Base-by-base conservation (phyloP, 2,329 filamentous ascomycete species). In the Beauveria medogensis region DNA sequence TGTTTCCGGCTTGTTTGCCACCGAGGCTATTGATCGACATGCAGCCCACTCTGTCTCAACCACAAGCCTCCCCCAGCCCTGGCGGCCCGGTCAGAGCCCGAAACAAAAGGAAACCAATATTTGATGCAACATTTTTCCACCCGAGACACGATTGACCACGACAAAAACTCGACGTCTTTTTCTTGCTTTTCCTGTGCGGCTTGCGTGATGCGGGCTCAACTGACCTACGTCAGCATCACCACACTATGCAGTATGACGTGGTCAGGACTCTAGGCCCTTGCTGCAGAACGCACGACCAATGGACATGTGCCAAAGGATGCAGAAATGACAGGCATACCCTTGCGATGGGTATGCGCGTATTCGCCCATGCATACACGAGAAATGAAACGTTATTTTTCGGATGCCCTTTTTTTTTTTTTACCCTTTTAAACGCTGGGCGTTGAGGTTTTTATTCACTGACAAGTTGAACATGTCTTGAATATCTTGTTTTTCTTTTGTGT, bases 221-320 rank as follows among this genome's bases (percentile, higher is more conserved):
- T 9, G 16, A 26, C 44, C 14, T 26, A 48, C 48, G 44, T 18
- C 55, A 58, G 46, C 55, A 20, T 40, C 40, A 41, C 18, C 18
- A 20, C 20, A 34, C 18, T 20, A 58, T 58, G 55, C 46, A 58
- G 20, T 16, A 58, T 58, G 55, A 58, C 55, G 55, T 58, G 55
- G 55, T 51, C 20, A 50, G 20, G 20, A 28, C 53, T 16, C 24
- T 14, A 14, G 34, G 10, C 30, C 55, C 34, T 57, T n/a, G 44
- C 30, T 48, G 55, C 44, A 41, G 55, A 18, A 16, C 28, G 12
- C 34, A 37, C 34, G 34, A 37, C 34, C 34, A 37, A 37, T 37
- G 34, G 12, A 34, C 7, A 40, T 20, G 37, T n/a, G 12, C 55
- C 55, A 58, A 58, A 41, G 41, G 8, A 28, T 24, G 30, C 30